Conservation (phyloP, 2,329 filamentous ascomycete genomes). For the Macroventuria anomochaeta region DNA sequence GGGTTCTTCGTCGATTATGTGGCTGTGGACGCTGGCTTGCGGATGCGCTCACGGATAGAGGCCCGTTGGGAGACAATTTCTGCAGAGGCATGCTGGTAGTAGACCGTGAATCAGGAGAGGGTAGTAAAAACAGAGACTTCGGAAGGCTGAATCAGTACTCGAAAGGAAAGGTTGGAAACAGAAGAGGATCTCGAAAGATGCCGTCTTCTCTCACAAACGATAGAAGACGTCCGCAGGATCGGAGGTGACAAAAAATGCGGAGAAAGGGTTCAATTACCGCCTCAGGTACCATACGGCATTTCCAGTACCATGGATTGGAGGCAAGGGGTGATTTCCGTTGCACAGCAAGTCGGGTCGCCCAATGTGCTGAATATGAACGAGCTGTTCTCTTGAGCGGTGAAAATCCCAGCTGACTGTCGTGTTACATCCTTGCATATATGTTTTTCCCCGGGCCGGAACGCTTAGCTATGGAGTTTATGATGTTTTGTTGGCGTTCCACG, state of each 20-base stretch:
- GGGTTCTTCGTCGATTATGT: constrained; percentile 34
- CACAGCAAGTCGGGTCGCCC: constrained; percentile 19
- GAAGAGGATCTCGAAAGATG: not conserved
- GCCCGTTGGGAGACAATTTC: constrained; percentile 22
- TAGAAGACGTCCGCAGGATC: not conserved
- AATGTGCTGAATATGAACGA: constrained; percentile 27
- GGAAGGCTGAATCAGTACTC: not conserved
- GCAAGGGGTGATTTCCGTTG: constrained; percentile 22
- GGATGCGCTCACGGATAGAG: constrained; percentile 2
- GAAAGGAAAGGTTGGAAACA: not conserved
- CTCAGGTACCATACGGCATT: constrained; percentile 8
- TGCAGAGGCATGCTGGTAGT: constrained; percentile 28
- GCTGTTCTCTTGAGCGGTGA: constrained; percentile 19
- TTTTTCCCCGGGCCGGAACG: constrained; percentile 16
- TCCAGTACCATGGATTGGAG: constrained; percentile 23
- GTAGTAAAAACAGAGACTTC: not conserved
- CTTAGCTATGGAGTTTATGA: constrained; percentile 14
- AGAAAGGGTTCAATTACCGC: constrained; percentile 12
- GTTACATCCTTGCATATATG: constrained; percentile 27
- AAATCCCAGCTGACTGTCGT: constrained; percentile 26
- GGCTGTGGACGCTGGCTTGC: constrained; percentile 10
- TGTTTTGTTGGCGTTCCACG: constrained; percentile 29
- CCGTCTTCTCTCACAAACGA: not conserved
- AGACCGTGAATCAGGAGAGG: not conserved
- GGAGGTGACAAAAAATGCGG: constrained; percentile 9